Evolutionary conservation across 768 basidiomycete species (phyloP).

Genomic region (Tubosaeta brunneosetosa): DNA sequence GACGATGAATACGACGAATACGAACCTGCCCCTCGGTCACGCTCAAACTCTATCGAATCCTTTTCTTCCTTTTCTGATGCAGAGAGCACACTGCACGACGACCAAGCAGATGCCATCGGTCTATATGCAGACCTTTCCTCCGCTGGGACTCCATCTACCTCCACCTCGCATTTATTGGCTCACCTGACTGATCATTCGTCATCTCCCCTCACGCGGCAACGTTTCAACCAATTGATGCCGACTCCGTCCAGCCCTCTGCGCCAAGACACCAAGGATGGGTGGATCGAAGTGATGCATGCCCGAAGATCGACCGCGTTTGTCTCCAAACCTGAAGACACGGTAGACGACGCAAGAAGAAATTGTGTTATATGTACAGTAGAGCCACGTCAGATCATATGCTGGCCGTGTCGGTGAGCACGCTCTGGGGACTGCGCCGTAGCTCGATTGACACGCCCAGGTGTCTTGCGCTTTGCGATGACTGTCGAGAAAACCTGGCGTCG

Average conservation of each 20-base stretch:
- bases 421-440: not conserved
- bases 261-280: constrained; percentile 19
- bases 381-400: constrained; percentile 68
- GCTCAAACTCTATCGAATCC: constrained; percentile 17
- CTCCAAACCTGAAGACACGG: constrained; percentile 23
- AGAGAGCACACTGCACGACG: constrained; percentile 28
- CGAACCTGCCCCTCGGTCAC: constrained; percentile 20
- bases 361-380: constrained; percentile 76
- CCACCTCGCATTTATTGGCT: constrained; percentile 48
- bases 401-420: constrained; percentile 71
- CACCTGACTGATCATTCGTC: constrained; percentile 44
- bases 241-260: constrained; percentile 7
- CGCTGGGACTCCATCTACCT: constrained; percentile 27
- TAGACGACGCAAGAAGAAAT: constrained; percentile 29
- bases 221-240: constrained; percentile 38
- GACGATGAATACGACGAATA: constrained; percentile 47
- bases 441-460: constrained; percentile 32
- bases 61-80: constrained; percentile 25
- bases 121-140: constrained; percentile 55
- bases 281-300: constrained; percentile 29
- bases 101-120: constrained; percentile 38
- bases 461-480: constrained; percentile 50
- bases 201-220: constrained; percentile 47
- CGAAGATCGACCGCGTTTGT: constrained; percentile 15
- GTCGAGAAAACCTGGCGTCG: constrained; percentile 48